Evolutionary conservation across 495 filamentous ascomycete species (phyloP).

Genomic region (Glonium stellatum): DNA sequence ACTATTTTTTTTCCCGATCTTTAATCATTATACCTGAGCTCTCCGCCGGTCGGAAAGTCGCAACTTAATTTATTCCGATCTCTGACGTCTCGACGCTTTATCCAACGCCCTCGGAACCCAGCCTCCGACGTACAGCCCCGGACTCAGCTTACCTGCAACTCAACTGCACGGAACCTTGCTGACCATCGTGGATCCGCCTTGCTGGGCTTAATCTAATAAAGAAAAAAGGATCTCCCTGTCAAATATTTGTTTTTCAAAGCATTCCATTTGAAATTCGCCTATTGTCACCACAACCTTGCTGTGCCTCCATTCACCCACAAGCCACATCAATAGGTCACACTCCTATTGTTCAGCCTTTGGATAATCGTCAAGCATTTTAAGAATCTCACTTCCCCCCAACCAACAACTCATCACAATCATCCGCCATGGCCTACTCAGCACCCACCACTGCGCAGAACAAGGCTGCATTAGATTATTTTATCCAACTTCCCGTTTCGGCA

Average conservation of each 20-base stretch:
- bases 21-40: slow-evolving; percentile 18
- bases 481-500: slow-evolving; percentile 69
- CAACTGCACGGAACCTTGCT: slow-evolving; percentile 9
- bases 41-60: slow-evolving; percentile 26
- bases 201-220: slow-evolving; percentile 23
- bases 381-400: slow-evolving; percentile 7
- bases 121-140: slow-evolving; percentile 17
- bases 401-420: slow-evolving; percentile 1
- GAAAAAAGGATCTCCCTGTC: slow-evolving; percentile 1
- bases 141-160: slow-evolving; percentile 1
- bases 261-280: neutral
- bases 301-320: neutral
- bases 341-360: slow-evolving; percentile 2
- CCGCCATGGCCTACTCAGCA: slow-evolving; percentile 38
- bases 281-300: neutral
- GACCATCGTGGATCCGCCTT: slow-evolving; percentile 22
- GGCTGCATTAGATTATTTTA: slow-evolving; percentile 81
- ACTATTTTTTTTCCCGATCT: slow-evolving; percentile 9
- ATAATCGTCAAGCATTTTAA: slow-evolving; percentile 9
- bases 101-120: slow-evolving; percentile 2
- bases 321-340: slow-evolving; percentile 3
- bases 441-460: slow-evolving; percentile 53
- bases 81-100: slow-evolving; percentile 17
- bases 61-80: slow-evolving; percentile 12
- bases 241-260: slow-evolving; percentile 5